Evolutionary conservation across 163 green algal species (phyloP).

Genomic region (Trebouxia gelatinosa): DNA sequence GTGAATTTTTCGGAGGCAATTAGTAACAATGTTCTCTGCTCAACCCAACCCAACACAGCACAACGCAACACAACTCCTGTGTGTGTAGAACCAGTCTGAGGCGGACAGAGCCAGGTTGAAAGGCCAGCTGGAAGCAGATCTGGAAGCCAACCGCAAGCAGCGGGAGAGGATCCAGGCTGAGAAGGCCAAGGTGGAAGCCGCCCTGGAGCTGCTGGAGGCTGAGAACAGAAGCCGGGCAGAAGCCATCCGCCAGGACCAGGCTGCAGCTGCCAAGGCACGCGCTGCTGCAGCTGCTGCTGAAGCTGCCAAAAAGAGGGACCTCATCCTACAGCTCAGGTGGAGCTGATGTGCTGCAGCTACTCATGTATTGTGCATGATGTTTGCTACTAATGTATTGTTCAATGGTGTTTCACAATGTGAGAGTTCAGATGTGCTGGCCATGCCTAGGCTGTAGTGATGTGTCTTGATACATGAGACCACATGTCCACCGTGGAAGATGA

Average conservation of each 20-base stretch:
- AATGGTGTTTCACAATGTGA: background rate
- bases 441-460: too few relatives aligned
- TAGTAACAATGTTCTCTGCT: too few relatives aligned
- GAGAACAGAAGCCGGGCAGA: too few relatives aligned
- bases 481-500: background rate
- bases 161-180: conserved; percentile 23
- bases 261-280: too few relatives aligned
- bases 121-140: conserved; percentile 44
- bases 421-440: too few relatives aligned
- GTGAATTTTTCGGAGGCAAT: too few relatives aligned
- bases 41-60: too few relatives aligned
- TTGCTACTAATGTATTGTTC: background rate
- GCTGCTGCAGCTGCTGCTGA: conserved; percentile 50
- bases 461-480: background rate
- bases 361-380: background rate
- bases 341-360: background rate
- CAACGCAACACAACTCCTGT: too few relatives aligned
- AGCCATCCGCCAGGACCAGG: too few relatives aligned
- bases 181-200: conserved; percentile 11
- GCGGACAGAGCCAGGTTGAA: conserved; percentile 40
- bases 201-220: too few relatives aligned
- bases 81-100: too few relatives aligned
- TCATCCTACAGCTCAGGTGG: conserved; percentile 60
- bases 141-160: conserved; percentile 42
- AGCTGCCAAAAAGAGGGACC: conserved; percentile 55